Evolutionary conservation across 1,284 basidiomycete genomes (phyloP).

Genomic region (Apiotrichum mycotoxinovorans): DNA sequence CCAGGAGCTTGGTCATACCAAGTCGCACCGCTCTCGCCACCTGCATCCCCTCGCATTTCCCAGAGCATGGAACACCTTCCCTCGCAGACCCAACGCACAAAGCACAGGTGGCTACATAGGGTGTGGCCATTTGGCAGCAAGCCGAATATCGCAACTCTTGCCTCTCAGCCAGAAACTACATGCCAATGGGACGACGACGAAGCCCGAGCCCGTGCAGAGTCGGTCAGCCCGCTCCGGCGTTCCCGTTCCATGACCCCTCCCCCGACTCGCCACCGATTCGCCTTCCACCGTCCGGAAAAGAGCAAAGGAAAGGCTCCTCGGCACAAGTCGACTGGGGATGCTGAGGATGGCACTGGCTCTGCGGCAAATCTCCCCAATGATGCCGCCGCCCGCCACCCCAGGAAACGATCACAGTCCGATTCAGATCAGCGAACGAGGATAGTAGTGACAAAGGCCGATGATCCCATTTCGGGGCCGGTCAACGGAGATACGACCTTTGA

Average conservation of each 20-base stretch:
- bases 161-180: neutral
- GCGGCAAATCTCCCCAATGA: no score
- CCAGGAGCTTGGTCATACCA: neutral
- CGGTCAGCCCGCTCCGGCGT: neutral
- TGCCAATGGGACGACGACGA: neutral
- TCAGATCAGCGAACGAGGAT: no score
- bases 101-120: conserved; percentile 1
- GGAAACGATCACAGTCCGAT: no score
- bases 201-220: neutral
- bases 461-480: no score
- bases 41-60: neutral
- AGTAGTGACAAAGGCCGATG: no score
- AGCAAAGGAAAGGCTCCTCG: neutral
- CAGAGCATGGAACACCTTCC: neutral
- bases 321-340: no score
- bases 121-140: conserved; percentile 1
- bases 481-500: no score
- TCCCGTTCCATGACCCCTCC: neutral
- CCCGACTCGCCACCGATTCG: neutral
- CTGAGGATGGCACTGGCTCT: no score
- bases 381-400: no score
- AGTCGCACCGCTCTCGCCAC: neutral
- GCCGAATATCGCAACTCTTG: neutral
- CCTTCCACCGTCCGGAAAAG: neutral
- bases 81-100: neutral